Base-by-base conservation (phyloP, 208 protist species). In the Trichomonas tenax region DNA sequence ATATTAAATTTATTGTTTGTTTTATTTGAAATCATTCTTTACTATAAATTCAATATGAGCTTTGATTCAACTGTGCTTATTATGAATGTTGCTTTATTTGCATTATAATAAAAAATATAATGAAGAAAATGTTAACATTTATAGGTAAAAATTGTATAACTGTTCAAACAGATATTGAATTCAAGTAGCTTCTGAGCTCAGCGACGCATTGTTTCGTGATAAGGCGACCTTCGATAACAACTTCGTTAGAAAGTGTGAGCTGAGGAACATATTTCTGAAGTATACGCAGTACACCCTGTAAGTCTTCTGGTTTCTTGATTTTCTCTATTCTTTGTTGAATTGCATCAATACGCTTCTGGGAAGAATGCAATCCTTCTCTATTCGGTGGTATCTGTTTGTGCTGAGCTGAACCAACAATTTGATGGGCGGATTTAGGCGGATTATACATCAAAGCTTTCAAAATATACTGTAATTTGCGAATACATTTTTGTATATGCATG, bases 241-340 rank as follows among this genome's bases (percentile, higher is more conserved):
- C 82, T 89, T 89, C 82, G 23, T n/a, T n/a, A 34, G 40, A n/a
- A 89, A 89, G 82, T 21, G 82, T 89, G 41, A 89, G 40, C 17
- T 89, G 82, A 17, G 82, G 82, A 21, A 89, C 36, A 48, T 89
- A 40, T 89, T 89, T 89, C 17, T 89, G 82, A 48, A 89, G 82
- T 9, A 89, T 89, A 44, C 40, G 4, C 10, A 89, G 82, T 21
- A 89, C 40, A n/a, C n/a, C 34, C 21, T 89, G 82, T 46, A 89
- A 89, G 14, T 89, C 82, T 89, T 89, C 38, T 48, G 82, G 82
- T 89, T n/a, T 89, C 3, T 46, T 44, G n/a, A 89, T 44, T 44
- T 89, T n/a, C 23, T 89, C 82, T 44, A 89, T 89, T 89, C 82
- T 44, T 89, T 89, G 82, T 46, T 89, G 82, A 48, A 89, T n/a